Base-by-base conservation (phyloP, 306 rosid species). In the Vicia faba region DNA sequence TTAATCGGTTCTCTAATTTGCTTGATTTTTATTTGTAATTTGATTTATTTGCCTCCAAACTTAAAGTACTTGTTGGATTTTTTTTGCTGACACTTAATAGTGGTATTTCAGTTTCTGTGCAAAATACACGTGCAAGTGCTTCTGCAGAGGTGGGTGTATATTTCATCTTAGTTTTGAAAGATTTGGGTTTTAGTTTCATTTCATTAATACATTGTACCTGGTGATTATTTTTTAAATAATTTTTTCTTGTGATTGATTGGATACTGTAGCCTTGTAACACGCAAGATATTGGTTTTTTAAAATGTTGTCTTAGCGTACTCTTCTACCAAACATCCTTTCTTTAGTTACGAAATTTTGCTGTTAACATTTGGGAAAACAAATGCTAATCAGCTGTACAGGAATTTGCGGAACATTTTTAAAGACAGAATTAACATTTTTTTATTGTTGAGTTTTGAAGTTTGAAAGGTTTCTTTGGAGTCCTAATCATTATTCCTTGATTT, bases 81-180 rank as follows among this genome's bases (percentile, higher is more conserved):
- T 70, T 61, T 71, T 44, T 57, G 55, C 80, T 85, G 64, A 69
- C 79, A 49, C 49, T 35, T 80, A 9, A 7, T 81, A 25, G 18
- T 79, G 72, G 59, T 63, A 16, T 82, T 79, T 54, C 95, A 88
- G 93, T 62, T 25, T 51, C 95, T 40, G 76, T 72, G 78, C 96
- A 79, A 79, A 79, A 72, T 80, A 75, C 89, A 36, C 92, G 97
- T n/a, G 83, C 82, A 16, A 69, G 76, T 56, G 83, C 73, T 16
- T 81, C 91, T 63, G 49, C 50, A 2, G 93, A 80, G 97, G 99
- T 87, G 70, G 76, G 59, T 43, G 55, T 53, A 33, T 18, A 12
- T 61, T 51, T 41, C 12, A 8, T 8, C 25, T 28, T 56, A 43
- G 48, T 51, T 56, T 68, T 25, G 5, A 61, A 28, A 51, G 41